phyloP scores from a whole-genome alignment of 2,329 filamentous ascomycete species.

The Colletotrichum orbiculare region DNA sequence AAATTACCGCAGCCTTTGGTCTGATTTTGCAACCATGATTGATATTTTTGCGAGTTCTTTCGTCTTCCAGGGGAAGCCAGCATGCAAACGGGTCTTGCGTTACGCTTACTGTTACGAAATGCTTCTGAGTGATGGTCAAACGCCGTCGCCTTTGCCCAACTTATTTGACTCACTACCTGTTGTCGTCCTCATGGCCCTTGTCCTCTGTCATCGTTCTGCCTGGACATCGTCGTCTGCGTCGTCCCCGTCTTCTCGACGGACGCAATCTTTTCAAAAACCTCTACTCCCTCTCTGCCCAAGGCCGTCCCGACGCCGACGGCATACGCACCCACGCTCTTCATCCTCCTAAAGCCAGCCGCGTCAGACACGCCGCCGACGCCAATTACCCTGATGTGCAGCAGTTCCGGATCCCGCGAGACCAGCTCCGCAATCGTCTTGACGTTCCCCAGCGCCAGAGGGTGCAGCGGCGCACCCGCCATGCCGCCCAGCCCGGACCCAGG shows the following conservation, averaged over 20 bases:
- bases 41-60: too few relatives aligned
- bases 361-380: constrained; percentile 80
- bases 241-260: not conserved
- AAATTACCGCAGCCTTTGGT: too few relatives aligned
- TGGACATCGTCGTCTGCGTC: too few relatives aligned
- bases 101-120: too few relatives aligned
- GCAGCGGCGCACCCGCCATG: constrained; percentile 77
- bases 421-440: constrained; percentile 73
- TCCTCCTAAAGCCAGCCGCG: constrained; percentile 69
- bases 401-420: constrained; percentile 60
- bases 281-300: constrained; percentile 70
- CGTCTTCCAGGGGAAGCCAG: too few relatives aligned
- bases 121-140: too few relatives aligned
- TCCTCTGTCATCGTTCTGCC: too few relatives aligned
- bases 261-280: constrained; percentile 70
- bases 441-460: constrained; percentile 80
- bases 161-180: too few relatives aligned
- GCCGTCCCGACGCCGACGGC: constrained; percentile 78
- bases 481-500: constrained; percentile 73
- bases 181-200: too few relatives aligned
- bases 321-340: constrained; percentile 73
- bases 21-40: too few relatives aligned
- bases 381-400: constrained; percentile 71
- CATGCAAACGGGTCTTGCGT: too few relatives aligned
- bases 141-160: too few relatives aligned